phyloP scores from a whole-genome alignment of 257 asterid species.

The Lycium ferocissimum region DNA sequence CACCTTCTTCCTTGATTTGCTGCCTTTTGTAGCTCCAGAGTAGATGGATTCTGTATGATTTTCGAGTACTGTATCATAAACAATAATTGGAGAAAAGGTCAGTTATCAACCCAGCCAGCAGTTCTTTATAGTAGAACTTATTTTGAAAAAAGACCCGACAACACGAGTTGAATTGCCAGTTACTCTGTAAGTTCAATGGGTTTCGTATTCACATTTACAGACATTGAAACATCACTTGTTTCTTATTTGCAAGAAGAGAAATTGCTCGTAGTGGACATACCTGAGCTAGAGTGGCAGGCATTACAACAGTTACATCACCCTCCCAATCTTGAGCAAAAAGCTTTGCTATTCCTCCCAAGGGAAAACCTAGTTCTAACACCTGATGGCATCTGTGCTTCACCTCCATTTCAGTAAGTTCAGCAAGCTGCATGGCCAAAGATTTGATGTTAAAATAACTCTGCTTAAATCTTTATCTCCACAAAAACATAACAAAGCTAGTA shows the following conservation, averaged over 20 bases:
- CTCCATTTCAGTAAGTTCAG: constrained; percentile 79
- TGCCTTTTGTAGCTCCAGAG: constrained; percentile 74
- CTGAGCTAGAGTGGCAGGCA: constrained; percentile 91
- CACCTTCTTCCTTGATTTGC: constrained; percentile 85
- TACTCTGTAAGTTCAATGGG: background rate
- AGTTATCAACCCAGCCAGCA: background rate
- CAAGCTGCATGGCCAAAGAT: constrained; percentile 54
- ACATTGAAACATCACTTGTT: background rate
- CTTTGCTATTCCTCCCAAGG: constrained; percentile 72
- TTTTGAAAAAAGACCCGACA: background rate
- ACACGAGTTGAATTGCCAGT: background rate
- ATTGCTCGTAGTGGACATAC: constrained; percentile 35
- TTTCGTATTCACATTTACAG: background rate
- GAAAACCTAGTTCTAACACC: constrained; percentile 82
- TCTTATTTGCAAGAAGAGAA: background rate
- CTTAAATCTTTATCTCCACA: background rate
- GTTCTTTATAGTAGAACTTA: background rate
- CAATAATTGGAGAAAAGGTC: background rate
- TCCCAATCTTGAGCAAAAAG: constrained; percentile 92
- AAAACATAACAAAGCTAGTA: background rate
- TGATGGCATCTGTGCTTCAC: constrained; percentile 86
- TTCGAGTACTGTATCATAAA: constrained; percentile 60
- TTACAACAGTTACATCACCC: constrained; percentile 82
- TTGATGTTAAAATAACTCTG: background rate
- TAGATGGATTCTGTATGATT: constrained; percentile 78